Base-by-base conservation (phyloP, 345 rosid genomes). In the Eucalyptus erythrocorys region DNA sequence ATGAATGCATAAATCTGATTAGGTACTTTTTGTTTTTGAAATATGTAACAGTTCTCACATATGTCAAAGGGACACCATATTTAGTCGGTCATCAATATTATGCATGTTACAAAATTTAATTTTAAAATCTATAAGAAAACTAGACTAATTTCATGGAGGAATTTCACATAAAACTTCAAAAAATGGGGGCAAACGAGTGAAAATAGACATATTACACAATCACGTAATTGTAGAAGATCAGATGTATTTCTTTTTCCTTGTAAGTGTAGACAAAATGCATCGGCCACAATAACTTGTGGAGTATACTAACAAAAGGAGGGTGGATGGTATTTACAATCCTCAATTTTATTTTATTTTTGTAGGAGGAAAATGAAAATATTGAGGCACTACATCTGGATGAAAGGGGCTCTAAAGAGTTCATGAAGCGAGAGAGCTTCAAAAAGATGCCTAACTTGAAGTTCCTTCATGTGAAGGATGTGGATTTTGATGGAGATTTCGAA, bases 71-170 rank as follows among this genome's bases (percentile, higher is more conserved):
- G 16, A 27, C 32, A 59, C 8, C n/a, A 59, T 59, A 27, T 27
- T 5, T 59, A 26, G 66, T 59, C 11, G 2, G 1, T 26, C 7
- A 0, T 5, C 14, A 26, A 10, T 59, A 59, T 1, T 11, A 1
- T 1, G 2, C 5, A 10, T 10, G 14, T 11, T 10, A 26, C 4
- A 59, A 59, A 26, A 59, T 59, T 59, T 59, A 59, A 24, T 59
- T 26, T 12, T 7, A 11, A 27, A 26, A 11, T 27, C 1, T 59
- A 1, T 59, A 5, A 26, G 66, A 59, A 59, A 27, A 3, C n/a
- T 24, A 9, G 61, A 22, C 6, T 59, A 27, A 27, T 59, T 59
- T 59, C 7, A 59, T 59, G 11, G 11, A 27, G 15, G 7, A 27
- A 59, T 59, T 27, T 59, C 12, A 27, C 32, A 27, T 59, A 27